Percentiles rank a stretch among this genome's conserved stretches.
These are phyloP conservation scores for Candida boleticola DNA, from an alignment of 805 yeast genomes.

Conservation along the genomic window DNA sequence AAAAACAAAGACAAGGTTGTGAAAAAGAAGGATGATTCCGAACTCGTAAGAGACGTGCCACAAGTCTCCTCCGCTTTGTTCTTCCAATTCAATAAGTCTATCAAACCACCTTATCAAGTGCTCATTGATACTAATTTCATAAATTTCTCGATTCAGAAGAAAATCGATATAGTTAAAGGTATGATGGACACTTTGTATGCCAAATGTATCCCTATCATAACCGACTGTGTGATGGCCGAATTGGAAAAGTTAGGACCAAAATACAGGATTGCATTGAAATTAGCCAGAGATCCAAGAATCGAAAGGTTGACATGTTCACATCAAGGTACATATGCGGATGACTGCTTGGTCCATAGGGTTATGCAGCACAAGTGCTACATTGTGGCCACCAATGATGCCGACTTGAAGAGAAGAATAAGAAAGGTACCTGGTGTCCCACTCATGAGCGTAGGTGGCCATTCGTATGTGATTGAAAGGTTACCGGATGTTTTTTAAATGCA, in stretches of 20 bases:
- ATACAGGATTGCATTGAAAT: conserved; percentile 85
- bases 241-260: conserved; percentile 93
- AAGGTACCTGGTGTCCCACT: conserved; percentile 97
- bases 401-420: conserved; percentile 86
- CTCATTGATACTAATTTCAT: conserved; percentile 95
- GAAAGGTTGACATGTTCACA: conserved; percentile 85
- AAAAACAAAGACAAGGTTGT: conserved; percentile 38
- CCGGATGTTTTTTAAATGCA: conserved; percentile 77
- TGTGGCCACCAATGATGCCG: conserved; percentile 98
- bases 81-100: conserved; percentile 90
- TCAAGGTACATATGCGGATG: conserved; percentile 98
- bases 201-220: conserved; percentile 90
- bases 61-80: conserved; percentile 95
- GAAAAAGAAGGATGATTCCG: conserved; percentile 61
- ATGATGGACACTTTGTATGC: conserved; percentile 96
- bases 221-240: conserved; percentile 98
- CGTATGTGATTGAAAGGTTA: conserved; percentile 88
- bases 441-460: conserved; percentile 93
- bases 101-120: conserved; percentile 97
- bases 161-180: conserved; percentile 90
- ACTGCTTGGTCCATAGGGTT: conserved; percentile 89
- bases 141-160: conserved; percentile 94
- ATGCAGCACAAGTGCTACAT: conserved; percentile 95
- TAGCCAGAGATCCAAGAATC: conserved; percentile 93
- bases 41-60: conserved; percentile 55